These are phyloP conservation scores for Przewalskia tangutica DNA, from an alignment of 257 asterid genomes.

Conservation along the genomic window DNA sequence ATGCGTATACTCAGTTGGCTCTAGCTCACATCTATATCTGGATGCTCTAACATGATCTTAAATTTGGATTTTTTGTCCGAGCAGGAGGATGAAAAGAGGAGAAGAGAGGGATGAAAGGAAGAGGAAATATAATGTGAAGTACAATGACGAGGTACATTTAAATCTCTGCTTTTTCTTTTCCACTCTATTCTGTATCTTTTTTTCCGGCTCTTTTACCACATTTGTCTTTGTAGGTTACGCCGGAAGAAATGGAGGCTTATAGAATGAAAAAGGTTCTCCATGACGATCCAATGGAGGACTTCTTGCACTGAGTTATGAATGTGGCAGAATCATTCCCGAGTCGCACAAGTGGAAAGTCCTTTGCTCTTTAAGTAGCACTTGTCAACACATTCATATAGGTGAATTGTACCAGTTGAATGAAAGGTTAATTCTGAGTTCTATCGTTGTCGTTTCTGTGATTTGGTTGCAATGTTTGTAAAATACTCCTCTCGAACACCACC, in stretches of 20 bases:
- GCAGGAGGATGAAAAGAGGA: slow-evolving; percentile 76
- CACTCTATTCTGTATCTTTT: not conserved
- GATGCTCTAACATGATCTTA: not conserved
- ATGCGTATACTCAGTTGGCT: not conserved
- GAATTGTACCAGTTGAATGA: not conserved
- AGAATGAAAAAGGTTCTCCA: slow-evolving; percentile 66
- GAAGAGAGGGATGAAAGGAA: slow-evolving; percentile 87
- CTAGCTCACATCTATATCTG: not conserved
- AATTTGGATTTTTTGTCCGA: not conserved
- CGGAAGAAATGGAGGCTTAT: slow-evolving; percentile 70
- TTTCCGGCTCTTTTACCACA: not conserved
- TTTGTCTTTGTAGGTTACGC: slow-evolving; percentile 35
- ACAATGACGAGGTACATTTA: slow-evolving; percentile 71
- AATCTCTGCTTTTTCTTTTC: not conserved
- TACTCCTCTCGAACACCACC: not conserved
- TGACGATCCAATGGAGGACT: slow-evolving; percentile 69
- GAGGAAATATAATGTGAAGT: slow-evolving; percentile 79
- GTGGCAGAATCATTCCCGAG: not conserved
- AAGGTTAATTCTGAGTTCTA: not conserved
- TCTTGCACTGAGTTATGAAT: slow-evolving; percentile 27
- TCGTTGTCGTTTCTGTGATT: not conserved
- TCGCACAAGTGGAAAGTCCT: not conserved
- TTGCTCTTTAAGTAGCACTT: not conserved
- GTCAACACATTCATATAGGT: not conserved
- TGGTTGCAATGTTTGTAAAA: not conserved